Percentiles rank a stretch among this genome's conserved stretches.
These are phyloP conservation scores for Conticribra weissflogii DNA, from an alignment of 108 stramenopile genomes.

Conservation along the genomic window DNA sequence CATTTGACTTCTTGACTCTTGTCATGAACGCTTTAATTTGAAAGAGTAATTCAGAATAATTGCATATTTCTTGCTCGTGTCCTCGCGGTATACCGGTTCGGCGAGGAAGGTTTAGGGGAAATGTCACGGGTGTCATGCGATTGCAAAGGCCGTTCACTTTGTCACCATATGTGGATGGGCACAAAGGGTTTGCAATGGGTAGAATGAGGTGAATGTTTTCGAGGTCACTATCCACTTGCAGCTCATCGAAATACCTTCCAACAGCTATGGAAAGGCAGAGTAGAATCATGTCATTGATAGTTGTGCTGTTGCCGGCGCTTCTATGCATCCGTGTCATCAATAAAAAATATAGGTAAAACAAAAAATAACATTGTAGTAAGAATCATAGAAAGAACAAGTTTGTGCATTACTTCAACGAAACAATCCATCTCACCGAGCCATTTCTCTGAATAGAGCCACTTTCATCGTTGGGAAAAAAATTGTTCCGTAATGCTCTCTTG, in stretches of 20 bases:
- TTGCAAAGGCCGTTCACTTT: constrained; percentile 11
- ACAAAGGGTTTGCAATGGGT: constrained; percentile 26
- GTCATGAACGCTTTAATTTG: constrained; percentile 15
- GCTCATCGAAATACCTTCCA: constrained; percentile 19
- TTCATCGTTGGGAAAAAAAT: constrained; percentile 24
- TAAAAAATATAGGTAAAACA: not conserved
- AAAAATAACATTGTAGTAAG: not conserved
- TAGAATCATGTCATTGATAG: constrained; percentile 24
- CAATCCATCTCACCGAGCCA: constrained; percentile 10
- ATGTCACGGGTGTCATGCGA: constrained; percentile 17
- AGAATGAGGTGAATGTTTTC: constrained; percentile 1
- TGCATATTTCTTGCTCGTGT: not conserved
- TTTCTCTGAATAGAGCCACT: constrained; percentile 15
- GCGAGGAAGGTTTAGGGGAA: constrained; percentile 11
- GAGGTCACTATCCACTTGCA: not conserved
- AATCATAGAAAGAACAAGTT: not conserved
- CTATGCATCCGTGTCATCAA: not conserved
- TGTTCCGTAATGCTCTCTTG: constrained; percentile 5
- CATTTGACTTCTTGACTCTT: constrained; percentile 24
- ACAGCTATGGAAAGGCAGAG: constrained; percentile 17
- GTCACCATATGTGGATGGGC: constrained; percentile 17
- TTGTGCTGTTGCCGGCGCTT: constrained; percentile 7
- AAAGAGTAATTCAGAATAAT: not conserved
- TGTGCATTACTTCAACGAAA: not conserved
- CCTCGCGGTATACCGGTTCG: not conserved